Conservation (phyloP, 1,284 basidiomycete genomes). For the Paramarasmius palmivorus region DNA sequence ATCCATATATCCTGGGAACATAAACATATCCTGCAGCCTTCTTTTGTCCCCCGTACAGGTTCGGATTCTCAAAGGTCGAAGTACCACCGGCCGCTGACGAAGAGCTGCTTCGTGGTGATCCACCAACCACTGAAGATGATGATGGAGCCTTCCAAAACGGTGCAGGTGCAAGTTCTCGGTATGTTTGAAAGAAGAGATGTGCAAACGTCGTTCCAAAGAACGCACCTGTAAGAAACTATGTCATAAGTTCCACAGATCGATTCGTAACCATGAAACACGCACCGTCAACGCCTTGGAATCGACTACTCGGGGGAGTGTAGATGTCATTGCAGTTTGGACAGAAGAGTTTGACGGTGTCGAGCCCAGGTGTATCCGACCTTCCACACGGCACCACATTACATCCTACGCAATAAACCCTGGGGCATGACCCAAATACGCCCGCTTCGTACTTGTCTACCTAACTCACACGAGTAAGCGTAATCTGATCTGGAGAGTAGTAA, state of each 20-base stretch:
- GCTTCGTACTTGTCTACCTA: slow-evolving; percentile 96
- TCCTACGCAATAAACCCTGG: slow-evolving; percentile 91
- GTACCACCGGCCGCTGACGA: slow-evolving; percentile 47
- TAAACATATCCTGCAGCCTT: slow-evolving; percentile 86
- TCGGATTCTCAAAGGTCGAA: slow-evolving; percentile 71
- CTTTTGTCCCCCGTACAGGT: slow-evolving; percentile 86
- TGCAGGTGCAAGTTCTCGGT: slow-evolving; percentile 86
- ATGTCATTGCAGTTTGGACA: slow-evolving; percentile 99
- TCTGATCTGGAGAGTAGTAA: slow-evolving; percentile 16
- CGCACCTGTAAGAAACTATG: slow-evolving; percentile 63
- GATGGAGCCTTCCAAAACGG: slow-evolving; percentile 79
- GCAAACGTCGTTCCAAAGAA: slow-evolving; percentile 99
- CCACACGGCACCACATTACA: slow-evolving; percentile 95
- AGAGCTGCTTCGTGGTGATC: slow-evolving; percentile 53
- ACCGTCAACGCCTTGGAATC: slow-evolving; percentile 97
- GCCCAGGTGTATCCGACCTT: slow-evolving; percentile 93
- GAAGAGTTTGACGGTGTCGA: slow-evolving; percentile 98
- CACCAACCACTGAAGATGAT: slow-evolving; percentile 39
- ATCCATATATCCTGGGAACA: slow-evolving; percentile 91
- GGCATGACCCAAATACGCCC: slow-evolving; percentile 92
- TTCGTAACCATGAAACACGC: slow-evolving; percentile 26
- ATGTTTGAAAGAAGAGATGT: slow-evolving; percentile 97
- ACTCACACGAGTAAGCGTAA: slow-evolving; percentile 6
- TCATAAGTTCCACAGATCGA: neutral
- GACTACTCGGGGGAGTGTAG: slow-evolving; percentile 92